Evolutionary conservation across 2,329 filamentous ascomycete species (phyloP).

Genomic region (Shiraia bambusicola): DNA sequence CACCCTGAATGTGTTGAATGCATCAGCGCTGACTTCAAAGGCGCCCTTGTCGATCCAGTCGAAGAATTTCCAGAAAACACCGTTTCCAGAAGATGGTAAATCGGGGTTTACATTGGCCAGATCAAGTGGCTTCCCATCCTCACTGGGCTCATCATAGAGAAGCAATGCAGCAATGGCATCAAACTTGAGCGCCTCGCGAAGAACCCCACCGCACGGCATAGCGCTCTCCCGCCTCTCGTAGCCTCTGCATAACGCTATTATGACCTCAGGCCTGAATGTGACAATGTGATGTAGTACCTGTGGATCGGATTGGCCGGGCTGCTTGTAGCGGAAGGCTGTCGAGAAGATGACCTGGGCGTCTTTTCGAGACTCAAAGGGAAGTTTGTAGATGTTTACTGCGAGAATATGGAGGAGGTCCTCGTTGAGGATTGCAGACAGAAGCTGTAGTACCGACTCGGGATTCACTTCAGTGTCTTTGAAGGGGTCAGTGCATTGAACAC

Average conservation of each 20-base stretch:
- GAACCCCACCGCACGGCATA: constrained; percentile 83
- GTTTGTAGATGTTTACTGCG: constrained; percentile 75
- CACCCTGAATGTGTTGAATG: constrained; percentile 95
- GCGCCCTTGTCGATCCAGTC: constrained; percentile 95
- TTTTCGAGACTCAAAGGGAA: constrained; percentile 95
- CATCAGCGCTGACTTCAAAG: constrained; percentile 95
- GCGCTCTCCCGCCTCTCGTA: constrained; percentile 91
- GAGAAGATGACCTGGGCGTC: constrained; percentile 95
- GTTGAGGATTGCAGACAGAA: constrained; percentile 81
- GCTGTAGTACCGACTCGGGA: constrained; percentile 82
- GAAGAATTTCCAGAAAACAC: constrained; percentile 96
- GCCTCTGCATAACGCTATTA: constrained; percentile 83
- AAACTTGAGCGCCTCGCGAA: constrained; percentile 87
- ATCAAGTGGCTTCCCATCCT: constrained; percentile 72
- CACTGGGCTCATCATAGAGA: constrained; percentile 83
- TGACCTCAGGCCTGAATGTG: constrained; percentile 79
- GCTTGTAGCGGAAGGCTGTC: constrained; percentile 88
- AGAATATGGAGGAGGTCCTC: constrained; percentile 87
- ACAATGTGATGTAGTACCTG: constrained; percentile 87
- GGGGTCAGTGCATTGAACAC: constrained; percentile 14
- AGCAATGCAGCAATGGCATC: constrained; percentile 89
- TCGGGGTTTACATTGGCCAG: constrained; percentile 76
- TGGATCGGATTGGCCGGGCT: constrained; percentile 70
- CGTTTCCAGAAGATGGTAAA: constrained; percentile 71
- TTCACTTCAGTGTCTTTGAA: constrained; percentile 75